Conservation (phyloP, 768 basidiomycete species). For the Heimioporus sp. region DNA sequence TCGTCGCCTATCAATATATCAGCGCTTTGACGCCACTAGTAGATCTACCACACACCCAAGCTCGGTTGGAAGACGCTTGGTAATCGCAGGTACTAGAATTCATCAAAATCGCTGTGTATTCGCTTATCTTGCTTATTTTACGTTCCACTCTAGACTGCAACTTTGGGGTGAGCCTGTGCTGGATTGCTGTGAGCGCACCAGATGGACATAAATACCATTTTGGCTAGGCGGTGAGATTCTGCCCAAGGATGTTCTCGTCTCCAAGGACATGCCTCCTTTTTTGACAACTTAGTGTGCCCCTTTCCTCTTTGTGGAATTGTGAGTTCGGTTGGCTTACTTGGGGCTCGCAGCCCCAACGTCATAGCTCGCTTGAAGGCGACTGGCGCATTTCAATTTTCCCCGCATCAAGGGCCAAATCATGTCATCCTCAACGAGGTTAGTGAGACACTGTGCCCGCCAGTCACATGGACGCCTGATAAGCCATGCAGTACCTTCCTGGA, state of each 20-base stretch:
- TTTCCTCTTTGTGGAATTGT: not conserved
- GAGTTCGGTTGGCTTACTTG: slow-evolving; percentile 5
- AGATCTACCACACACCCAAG: slow-evolving; percentile 80
- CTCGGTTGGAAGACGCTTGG: slow-evolving; percentile 73
- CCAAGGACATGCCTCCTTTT: slow-evolving; percentile 69
- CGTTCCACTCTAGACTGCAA: slow-evolving; percentile 51
- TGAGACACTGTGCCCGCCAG: not conserved
- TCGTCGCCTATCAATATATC: not conserved
- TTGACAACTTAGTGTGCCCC: slow-evolving; percentile 59
- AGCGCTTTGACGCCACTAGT: slow-evolving; percentile 14
- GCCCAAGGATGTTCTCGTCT: slow-evolving; percentile 63
- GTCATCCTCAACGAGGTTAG: slow-evolving; percentile 83
- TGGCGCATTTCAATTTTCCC: slow-evolving; percentile 59
- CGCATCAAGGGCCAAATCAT: slow-evolving; percentile 78
- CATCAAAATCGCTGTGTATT: not conserved
- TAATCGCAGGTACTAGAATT: slow-evolving; percentile 11
- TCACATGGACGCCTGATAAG: slow-evolving; percentile 13
- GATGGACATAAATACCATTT: slow-evolving; percentile 4
- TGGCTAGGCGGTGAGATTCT: slow-evolving; percentile 70
- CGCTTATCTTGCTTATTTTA: not conserved
- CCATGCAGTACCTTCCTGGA: slow-evolving; percentile 69
- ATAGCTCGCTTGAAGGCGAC: slow-evolving; percentile 65
- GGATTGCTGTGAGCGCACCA: not conserved
- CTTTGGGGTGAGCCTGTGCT: slow-evolving; percentile 57
- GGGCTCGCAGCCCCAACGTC: slow-evolving; percentile 68